These are phyloP conservation scores for Neurospora sp. DNA, from an alignment of 495 filamentous ascomycete genomes.

Conservation along the genomic window DNA sequence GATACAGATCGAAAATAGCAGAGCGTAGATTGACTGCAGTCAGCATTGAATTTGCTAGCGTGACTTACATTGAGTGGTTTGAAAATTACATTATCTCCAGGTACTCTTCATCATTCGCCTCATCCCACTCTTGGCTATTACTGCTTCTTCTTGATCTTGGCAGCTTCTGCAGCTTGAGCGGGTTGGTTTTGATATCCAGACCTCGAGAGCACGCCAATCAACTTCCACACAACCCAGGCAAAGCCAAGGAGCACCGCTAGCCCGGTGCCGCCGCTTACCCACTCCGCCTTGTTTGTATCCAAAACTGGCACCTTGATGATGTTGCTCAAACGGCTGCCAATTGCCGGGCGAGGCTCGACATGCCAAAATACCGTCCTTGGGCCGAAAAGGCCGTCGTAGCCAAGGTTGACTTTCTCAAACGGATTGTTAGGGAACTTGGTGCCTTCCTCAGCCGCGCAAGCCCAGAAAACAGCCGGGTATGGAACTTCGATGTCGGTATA, in stretches of 20 bases:
- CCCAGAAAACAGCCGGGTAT: constrained; percentile 84
- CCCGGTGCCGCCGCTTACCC: constrained; percentile 64
- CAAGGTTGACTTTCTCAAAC: constrained; percentile 74
- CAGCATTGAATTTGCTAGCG: neutral
- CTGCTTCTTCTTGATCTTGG: constrained; percentile 32
- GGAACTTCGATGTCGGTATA: constrained; percentile 46
- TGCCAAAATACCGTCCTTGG: constrained; percentile 81
- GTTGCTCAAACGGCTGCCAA: constrained; percentile 42
- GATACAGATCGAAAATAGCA: neutral
- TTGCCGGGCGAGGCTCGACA: constrained; percentile 46
- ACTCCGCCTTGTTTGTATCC: constrained; percentile 44
- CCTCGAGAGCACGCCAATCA: constrained; percentile 34
- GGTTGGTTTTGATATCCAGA: constrained; percentile 15
- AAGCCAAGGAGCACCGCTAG: constrained; percentile 60
- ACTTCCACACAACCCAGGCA: constrained; percentile 62
- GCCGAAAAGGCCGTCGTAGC: constrained; percentile 80
- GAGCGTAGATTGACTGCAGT: neutral
- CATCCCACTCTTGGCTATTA: constrained; percentile 6
- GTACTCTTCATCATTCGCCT: neutral
- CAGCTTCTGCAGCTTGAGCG: constrained; percentile 10
- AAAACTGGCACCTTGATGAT: constrained; percentile 67
- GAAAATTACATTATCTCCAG: neutral
- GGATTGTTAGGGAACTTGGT: constrained; percentile 68
- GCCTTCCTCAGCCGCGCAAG: constrained; percentile 65
- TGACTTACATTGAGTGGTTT: neutral